Evolutionary conservation across 345 rosid genomes (phyloP).

Genomic region (Adansonia digitata): DNA sequence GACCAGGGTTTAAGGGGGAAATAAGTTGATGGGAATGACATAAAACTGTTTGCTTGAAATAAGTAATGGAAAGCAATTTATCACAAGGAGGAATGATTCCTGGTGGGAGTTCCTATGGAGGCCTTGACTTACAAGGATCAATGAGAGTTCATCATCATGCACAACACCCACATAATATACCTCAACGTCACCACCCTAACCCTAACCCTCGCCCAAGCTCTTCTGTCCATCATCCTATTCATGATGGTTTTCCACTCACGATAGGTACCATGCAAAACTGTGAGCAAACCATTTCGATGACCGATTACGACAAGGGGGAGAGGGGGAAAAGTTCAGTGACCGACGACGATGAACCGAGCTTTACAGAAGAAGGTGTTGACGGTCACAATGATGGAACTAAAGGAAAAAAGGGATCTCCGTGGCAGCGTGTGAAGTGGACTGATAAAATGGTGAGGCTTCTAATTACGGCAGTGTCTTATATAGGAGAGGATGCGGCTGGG

Average conservation of each 20-base stretch:
- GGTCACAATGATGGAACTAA: slow-evolving; percentile 42
- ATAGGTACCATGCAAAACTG: slow-evolving; percentile 57
- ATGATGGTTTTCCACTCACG: slow-evolving; percentile 63
- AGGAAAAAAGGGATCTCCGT: slow-evolving; percentile 65
- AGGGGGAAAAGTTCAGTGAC: slow-evolving; percentile 53
- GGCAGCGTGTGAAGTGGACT: slow-evolving; percentile 95
- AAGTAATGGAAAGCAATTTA: slow-evolving; percentile 60
- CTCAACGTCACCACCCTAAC: slow-evolving; percentile 47
- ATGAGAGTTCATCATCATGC: slow-evolving; percentile 50
- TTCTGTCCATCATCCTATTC: slow-evolving; percentile 36
- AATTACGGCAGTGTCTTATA: slow-evolving; percentile 82
- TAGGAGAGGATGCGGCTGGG: slow-evolving; percentile 57
- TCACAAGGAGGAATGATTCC: slow-evolving; percentile 70
- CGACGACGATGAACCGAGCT: slow-evolving; percentile 83
- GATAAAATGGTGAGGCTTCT: slow-evolving; percentile 88
- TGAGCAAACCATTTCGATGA: slow-evolving; percentile 42
- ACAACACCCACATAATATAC: slow-evolving; percentile 41
- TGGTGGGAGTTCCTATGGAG: slow-evolving; percentile 56
- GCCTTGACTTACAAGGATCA: slow-evolving; percentile 67
- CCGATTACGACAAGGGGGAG: slow-evolving; percentile 52
- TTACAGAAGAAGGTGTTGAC: slow-evolving; percentile 62
- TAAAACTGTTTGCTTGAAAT: slow-evolving; percentile 1
- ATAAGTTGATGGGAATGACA: slow-evolving; percentile 17
- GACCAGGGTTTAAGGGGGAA: slow-evolving; percentile 17
- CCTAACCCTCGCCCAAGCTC: slow-evolving; percentile 46